Base-by-base conservation (phyloP, 352 stramenopile genomes). In the Achlya hypogyna region DNA sequence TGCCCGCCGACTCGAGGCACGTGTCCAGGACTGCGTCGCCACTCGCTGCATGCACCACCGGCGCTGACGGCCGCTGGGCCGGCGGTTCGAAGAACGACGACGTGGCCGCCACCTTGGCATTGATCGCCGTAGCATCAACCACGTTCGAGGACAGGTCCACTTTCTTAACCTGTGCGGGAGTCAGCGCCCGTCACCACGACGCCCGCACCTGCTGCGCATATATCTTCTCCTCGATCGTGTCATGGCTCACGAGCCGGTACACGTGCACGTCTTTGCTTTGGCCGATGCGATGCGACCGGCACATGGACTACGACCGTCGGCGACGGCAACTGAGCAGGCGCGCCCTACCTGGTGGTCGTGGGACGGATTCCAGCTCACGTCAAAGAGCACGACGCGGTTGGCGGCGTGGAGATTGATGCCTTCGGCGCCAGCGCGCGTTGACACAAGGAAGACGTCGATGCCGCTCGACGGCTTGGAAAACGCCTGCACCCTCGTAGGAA, bases 221-320 rank as follows among this genome's bases (percentile, higher is more conserved):
- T 62, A 96, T 95, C 75, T 91, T 95, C 31, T 90, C 80, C 76
- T 98, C 91, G 75, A 98, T 95, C 18, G 91, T 97, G 20, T 88
- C 89, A 20, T 86, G 90, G 58, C 88, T 91, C 40, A 98, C 89
- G 27, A 98, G 82, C n/a, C 89, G 74, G 68, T 98, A 98, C 29
- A 98, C 88, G 45, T 95, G 86, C 22, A 97, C 90, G 22, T 81
- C 81, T 71, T 96, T 97, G 4, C 72, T 76, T 67, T 93, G 85
- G 27, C 91, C 91, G 54, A 96, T 95, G 27, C 91, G 88, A 62
- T 97, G 91, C 34, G 82, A 95, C 40, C 91, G 86, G 66, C 89
- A 96, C 89, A 97, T 97, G 22, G 88, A 91, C 81, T 97, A 29
- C n/a, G n/a, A n/a, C n/a, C n/a, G n/a, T n/a, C n/a, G n/a, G 56